Evolutionary conservation across 2,329 filamentous ascomycete genomes (phyloP), one percentile per base, ranked within the genome.

Genomic region (Stromatinia cepivora): DNA sequence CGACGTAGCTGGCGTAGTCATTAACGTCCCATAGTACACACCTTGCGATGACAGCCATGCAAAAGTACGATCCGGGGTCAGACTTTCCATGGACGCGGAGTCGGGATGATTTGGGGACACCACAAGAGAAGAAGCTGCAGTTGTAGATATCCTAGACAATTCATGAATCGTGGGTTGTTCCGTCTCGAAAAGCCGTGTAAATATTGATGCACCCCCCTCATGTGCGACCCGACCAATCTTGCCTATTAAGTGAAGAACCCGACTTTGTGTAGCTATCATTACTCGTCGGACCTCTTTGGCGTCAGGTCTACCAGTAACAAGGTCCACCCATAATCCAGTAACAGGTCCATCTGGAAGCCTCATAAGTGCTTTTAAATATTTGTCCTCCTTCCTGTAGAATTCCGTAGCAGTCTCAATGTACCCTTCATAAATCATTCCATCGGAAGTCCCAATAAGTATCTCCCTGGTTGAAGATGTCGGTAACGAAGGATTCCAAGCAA

Each of bases 401-500:
- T 98, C 95, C 62, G 91, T 93, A 20, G 93, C 92, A 4, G 93
- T 93, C 80, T 99, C 95, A 77, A 99, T 94, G 76, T 93, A 98
- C 25, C 90, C 90, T 81, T 99, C 95, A 81, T 97, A 98, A 45
- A 99, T 88, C 79, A 93, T 95, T 36, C 95, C 95, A 80, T 98
- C 95, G n/a, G 92, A 88, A 13, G 93, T 90, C 46, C 95, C 95
- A 45, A 99, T 81, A 11, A 99, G 83, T 50, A 99, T 98, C 83
- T 99, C 95, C 69, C 95, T 86, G 4, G 95, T 99, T 1, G 93
- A 97, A 4, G 94, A 92, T 11, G 94, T 98, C 6, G 95, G 95
- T 61, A 94, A 84, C 3, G 92, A 93, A 1, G 95, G 93, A 77
- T 96, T 97, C 95, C 95, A 99, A 48, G 94, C 93, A 71, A 99